phyloP scores from a whole-genome alignment of 2,329 filamentous ascomycete species.

The Aureobasidium sp. region DNA sequence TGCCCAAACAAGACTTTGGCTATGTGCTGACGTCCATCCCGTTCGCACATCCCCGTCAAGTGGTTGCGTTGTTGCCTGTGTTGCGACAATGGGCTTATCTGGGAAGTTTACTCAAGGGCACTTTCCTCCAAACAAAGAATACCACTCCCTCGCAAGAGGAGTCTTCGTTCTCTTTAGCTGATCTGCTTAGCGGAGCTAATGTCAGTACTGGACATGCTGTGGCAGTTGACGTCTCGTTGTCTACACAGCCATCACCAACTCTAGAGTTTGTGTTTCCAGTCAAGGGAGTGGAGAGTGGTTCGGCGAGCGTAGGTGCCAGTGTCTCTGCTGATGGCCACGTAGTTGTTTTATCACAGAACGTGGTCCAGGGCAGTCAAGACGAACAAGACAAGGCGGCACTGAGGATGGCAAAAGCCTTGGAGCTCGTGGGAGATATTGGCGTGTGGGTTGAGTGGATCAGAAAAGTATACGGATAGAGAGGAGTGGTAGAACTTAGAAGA shows the following conservation, averaged over 20 bases:
- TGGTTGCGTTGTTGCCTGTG: constrained; percentile 77
- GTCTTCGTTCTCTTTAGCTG: constrained; percentile 21
- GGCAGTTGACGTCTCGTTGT: constrained; percentile 36
- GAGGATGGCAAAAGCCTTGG: constrained; percentile 49
- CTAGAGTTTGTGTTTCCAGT: constrained; percentile 30
- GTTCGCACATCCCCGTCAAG: constrained; percentile 81
- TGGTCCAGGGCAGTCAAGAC: constrained; percentile 23
- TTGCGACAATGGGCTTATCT: constrained; percentile 81
- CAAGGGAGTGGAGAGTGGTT: constrained; percentile 32
- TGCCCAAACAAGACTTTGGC: constrained; percentile 79
- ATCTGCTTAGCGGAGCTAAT: constrained; percentile 15
- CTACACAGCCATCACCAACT: constrained; percentile 36
- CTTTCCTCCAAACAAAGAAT: constrained; percentile 50
- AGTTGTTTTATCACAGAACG: constrained; percentile 62
- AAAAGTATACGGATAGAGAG: constrained; percentile 17
- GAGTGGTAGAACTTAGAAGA: neutral
- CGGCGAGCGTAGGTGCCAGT: constrained; percentile 63
- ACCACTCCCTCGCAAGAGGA: constrained; percentile 36
- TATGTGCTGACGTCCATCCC: constrained; percentile 72
- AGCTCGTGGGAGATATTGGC: constrained; percentile 54
- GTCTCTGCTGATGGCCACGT: constrained; percentile 68
- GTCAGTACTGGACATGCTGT: constrained; percentile 12
- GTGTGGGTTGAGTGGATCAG: constrained; percentile 59
- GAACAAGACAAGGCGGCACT: constrained; percentile 30
- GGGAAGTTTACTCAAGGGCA: constrained; percentile 68